Base-by-base conservation (phyloP, 805 yeast species). In the Danielia reshetovae region DNA sequence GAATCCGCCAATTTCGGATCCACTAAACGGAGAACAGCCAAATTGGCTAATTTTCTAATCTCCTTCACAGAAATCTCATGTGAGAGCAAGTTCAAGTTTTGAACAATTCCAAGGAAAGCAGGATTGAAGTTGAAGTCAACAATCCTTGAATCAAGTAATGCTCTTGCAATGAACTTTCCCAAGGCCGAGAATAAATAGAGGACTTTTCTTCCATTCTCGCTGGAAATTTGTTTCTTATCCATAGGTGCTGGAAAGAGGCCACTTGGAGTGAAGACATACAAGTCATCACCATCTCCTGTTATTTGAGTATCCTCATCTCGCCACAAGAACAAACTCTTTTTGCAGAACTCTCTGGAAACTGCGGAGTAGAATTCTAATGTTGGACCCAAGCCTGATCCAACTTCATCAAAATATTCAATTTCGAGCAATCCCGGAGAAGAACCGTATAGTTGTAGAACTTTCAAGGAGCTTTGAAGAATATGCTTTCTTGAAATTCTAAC, bases 341-440 rank as follows among this genome's bases (percentile, higher is more conserved):
- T 70, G 1, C 82, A 64, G 54, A 90, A 87, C 43, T 81, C 88
- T 37, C 69, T 76, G 0, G 96, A 87, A 2, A 85, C 87, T 11
- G 71, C 65, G 0, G 97, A 79, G 52, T 87, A 90, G 52, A 93
- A 90, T 58, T 90, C 98, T 43, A 89, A 66, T 0, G 98, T 90
- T 3, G 98, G 98, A 0, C 98, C 98, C 29, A 88, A 62, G 0
- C 98, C 98, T 0, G 96, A 81, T n/a, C 97, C 98, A 5, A 74
- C 96, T 55, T 90, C 98, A 45, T 82, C 88, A 43, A 72, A 77
- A 50, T 84, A 90, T 54, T 89, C 96, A 36, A 93, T 79, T 49
- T 90, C 97, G 15, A 90, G 61, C 4, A 85, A 67, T 18, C 87
- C 82, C 1, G 96, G 88, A n/a, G 81, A 72, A 0, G 84, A 62